A percentile compares a stretch with the other conserved stretches of the same genome.
These are phyloP conservation scores for Annulohypoxylon maeteangense DNA, from an alignment of 495 filamentous ascomycete species.

Conservation along the genomic window DNA sequence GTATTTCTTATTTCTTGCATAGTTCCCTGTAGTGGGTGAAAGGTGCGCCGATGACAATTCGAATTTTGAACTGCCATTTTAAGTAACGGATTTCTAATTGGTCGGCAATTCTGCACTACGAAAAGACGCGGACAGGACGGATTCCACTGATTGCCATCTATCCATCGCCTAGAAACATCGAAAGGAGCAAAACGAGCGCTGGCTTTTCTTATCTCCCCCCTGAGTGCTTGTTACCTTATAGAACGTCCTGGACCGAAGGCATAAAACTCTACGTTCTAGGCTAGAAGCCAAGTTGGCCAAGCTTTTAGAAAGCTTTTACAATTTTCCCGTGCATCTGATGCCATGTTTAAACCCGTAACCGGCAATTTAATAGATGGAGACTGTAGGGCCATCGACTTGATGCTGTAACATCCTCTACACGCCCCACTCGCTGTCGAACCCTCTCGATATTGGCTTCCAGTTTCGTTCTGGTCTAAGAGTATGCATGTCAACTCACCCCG, in stretches of 20 bases:
- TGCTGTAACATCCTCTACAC: constrained; percentile 33
- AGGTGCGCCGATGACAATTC: constrained; percentile 27
- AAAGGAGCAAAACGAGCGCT: constrained; percentile 3
- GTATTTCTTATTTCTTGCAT: not conserved
- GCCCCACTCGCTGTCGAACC: constrained; percentile 37
- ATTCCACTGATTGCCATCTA: constrained; percentile 1
- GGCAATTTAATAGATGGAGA: constrained; percentile 33
- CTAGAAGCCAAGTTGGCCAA: constrained; percentile 19
- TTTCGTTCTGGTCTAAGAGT: constrained; percentile 23
- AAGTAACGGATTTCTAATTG: constrained; percentile 2
- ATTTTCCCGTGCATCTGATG: constrained; percentile 28
- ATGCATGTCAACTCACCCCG: constrained; percentile 21
- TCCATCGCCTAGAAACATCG: not conserved
- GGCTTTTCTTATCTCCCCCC: constrained; percentile 21
- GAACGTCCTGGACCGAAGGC: constrained; percentile 9
- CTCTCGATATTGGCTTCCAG: constrained; percentile 37
- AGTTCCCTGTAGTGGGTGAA: not conserved
- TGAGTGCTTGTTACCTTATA: no score
- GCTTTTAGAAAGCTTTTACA: constrained; percentile 31
- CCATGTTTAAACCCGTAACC: constrained; percentile 24
- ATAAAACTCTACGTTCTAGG: constrained; percentile 16
- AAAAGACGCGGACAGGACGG: not conserved
- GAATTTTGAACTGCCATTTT: constrained; percentile 18
- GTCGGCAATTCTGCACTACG: not conserved
- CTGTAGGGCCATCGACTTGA: constrained; percentile 37